phyloP scores from a whole-genome alignment of 495 filamentous ascomycete species.

The Xylaria bambusicola region DNA sequence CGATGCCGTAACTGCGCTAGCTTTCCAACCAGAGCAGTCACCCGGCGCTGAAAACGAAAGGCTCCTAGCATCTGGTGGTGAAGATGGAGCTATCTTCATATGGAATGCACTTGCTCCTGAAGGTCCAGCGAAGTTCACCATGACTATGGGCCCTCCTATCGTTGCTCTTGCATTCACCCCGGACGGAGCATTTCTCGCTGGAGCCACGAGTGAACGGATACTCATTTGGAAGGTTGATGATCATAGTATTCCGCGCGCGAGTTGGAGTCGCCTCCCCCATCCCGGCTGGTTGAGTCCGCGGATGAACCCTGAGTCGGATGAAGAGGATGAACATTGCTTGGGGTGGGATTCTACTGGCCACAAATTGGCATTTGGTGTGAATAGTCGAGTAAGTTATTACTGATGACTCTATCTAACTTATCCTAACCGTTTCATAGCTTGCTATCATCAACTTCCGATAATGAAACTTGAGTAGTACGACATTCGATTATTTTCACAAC shows the following conservation, averaged over 20 bases:
- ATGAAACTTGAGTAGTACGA: constrained; percentile 10
- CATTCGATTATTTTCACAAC: too few relatives aligned
- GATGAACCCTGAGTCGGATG: constrained; percentile 45
- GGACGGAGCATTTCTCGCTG: constrained; percentile 70
- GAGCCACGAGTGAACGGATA: constrained; percentile 63
- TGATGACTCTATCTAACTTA: background rate
- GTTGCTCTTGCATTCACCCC: constrained; percentile 69
- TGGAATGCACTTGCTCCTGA: constrained; percentile 65
- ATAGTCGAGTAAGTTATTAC: constrained; percentile 61
- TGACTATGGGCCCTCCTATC: constrained; percentile 60
- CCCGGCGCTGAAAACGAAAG: constrained; percentile 44
- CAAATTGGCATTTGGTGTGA: constrained; percentile 71
- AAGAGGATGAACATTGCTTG: constrained; percentile 58
- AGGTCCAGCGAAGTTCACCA: constrained; percentile 56
- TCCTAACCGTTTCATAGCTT: constrained; percentile 36
- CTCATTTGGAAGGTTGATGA: constrained; percentile 74
- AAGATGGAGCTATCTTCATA: constrained; percentile 66
- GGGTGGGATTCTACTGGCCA: constrained; percentile 78
- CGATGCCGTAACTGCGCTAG: constrained; percentile 48
- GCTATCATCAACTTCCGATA: constrained; percentile 51
- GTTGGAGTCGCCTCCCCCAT: constrained; percentile 56
- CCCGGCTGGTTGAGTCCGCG: constrained; percentile 53
- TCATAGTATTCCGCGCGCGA: constrained; percentile 63
- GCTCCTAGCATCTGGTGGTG: constrained; percentile 53
- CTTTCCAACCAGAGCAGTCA: constrained; percentile 51